Evolutionary conservation across 495 filamentous ascomycete genomes (phyloP).

Genomic region (Penicillium bialowiezense): DNA sequence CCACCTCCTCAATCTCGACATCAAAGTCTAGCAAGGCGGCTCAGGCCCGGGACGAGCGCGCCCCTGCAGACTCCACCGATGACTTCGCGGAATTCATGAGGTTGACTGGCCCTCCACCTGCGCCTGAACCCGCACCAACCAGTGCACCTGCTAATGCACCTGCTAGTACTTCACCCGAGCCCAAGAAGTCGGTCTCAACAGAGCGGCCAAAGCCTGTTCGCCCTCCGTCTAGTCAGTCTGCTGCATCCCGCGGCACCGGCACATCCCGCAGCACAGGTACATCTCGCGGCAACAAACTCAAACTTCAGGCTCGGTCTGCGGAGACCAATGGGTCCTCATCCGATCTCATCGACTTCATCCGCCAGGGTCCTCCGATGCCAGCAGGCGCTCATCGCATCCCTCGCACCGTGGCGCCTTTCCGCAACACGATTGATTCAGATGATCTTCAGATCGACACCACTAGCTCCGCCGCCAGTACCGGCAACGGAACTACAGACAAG

Average conservation of each 20-base stretch:
- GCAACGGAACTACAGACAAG: slow-evolving; percentile 42
- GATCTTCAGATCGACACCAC: slow-evolving; percentile 51
- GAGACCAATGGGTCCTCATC: slow-evolving; percentile 59
- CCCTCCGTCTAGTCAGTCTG: slow-evolving; percentile 10
- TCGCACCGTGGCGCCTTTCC: slow-evolving; percentile 80
- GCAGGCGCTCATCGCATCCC: slow-evolving; percentile 65
- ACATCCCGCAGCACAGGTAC: neutral
- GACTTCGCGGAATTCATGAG: slow-evolving; percentile 87
- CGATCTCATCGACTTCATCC: slow-evolving; percentile 92
- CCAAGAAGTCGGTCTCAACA: slow-evolving; percentile 9
- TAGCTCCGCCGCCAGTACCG: slow-evolving; percentile 41
- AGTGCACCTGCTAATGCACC: neutral
- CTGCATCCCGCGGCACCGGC: slow-evolving; percentile 9
- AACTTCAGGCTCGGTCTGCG: slow-evolving; percentile 71
- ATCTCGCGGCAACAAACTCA: slow-evolving; percentile 27
- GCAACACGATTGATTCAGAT: slow-evolving; percentile 81
- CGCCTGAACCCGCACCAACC: slow-evolving; percentile 27
- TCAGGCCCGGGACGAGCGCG: slow-evolving; percentile 65
- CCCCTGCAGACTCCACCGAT: slow-evolving; percentile 57
- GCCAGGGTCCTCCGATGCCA: slow-evolving; percentile 66
- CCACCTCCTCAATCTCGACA: slow-evolving; percentile 25
- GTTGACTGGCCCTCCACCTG: slow-evolving; percentile 63
- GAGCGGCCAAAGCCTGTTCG: slow-evolving; percentile 19
- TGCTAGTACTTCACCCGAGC: neutral
- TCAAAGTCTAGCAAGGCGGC: slow-evolving; percentile 23